phyloP scores from a whole-genome alignment of 1,284 basidiomycete genomes.

The Meira miltonrushii region DNA sequence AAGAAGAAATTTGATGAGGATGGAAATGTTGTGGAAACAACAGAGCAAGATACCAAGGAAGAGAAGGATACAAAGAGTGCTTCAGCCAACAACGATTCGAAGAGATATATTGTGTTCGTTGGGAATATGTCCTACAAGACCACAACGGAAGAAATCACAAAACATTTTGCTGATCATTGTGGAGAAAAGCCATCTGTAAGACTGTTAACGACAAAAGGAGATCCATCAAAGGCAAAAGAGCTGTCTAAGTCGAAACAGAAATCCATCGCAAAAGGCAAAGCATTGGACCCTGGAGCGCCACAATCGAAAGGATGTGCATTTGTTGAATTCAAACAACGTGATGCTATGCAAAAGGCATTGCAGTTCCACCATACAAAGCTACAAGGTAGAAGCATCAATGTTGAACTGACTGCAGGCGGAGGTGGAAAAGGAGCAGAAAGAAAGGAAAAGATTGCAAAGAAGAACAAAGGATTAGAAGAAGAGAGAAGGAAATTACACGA shows the following conservation, averaged over 20 bases:
- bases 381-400: constrained; percentile 48
- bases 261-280: constrained; percentile 50
- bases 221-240: constrained; percentile 24
- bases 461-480: constrained; percentile 45
- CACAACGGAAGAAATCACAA: constrained; percentile 36
- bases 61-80: constrained; percentile 8
- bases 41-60: constrained; percentile 15
- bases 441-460: constrained; percentile 44
- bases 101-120: constrained; percentile 42
- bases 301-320: constrained; percentile 49
- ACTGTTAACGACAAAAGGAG: constrained; percentile 42
- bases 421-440: constrained; percentile 42
- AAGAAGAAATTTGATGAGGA: constrained; percentile 18
- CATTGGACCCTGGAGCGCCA: constrained; percentile 33
- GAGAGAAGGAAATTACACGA: constrained; percentile 44
- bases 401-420: constrained; percentile 50
- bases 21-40: constrained; percentile 15
- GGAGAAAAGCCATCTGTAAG: constrained; percentile 46
- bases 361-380: constrained; percentile 49
- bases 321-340: constrained; percentile 38
- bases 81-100: background rate
- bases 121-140: constrained; percentile 51
- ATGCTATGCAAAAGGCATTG: constrained; percentile 43
- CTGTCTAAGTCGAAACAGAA: constrained; percentile 47
- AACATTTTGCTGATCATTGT: constrained; percentile 41